Conservation (phyloP, 2,329 filamentous ascomycete genomes). For the Trematosphaeria pertusa region DNA sequence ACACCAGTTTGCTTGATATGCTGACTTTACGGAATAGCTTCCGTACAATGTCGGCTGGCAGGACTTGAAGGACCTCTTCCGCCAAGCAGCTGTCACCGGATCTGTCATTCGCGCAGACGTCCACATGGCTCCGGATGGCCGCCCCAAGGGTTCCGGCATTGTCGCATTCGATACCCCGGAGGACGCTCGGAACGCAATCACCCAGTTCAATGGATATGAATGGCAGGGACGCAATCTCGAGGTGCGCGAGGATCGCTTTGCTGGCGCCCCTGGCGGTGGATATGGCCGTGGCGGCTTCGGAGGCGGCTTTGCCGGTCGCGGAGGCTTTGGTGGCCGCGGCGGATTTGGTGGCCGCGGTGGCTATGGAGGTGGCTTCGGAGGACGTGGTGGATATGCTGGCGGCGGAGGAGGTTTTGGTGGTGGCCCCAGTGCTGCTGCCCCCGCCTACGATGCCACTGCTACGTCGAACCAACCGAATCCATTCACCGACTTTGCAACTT, state of each 20-base stretch:
- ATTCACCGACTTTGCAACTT: slow-evolving; percentile 91
- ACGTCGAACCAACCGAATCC: slow-evolving; percentile 74
- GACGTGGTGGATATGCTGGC: slow-evolving; percentile 53
- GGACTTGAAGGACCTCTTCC: slow-evolving; percentile 97
- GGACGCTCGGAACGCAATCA: slow-evolving; percentile 93
- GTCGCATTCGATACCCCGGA: slow-evolving; percentile 95
- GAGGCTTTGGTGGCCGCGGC: slow-evolving; percentile 51
- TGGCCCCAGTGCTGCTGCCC: slow-evolving; percentile 32
- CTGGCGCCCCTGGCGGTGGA: slow-evolving; percentile 61
- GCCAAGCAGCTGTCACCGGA: slow-evolving; percentile 70
- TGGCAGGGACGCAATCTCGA: slow-evolving; percentile 95
- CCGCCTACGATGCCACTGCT: slow-evolving; percentile 57
- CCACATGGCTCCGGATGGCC: slow-evolving; percentile 87
- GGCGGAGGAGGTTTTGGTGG: slow-evolving; percentile 58
- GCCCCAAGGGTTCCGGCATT: slow-evolving; percentile 95
- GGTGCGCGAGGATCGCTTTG: slow-evolving; percentile 95
- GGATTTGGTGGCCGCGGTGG: slow-evolving; percentile 65
- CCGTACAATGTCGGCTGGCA: slow-evolving; percentile 99
- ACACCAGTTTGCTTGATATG: slow-evolving; percentile 26
- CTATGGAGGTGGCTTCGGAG: slow-evolving; percentile 56
- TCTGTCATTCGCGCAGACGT: slow-evolving; percentile 92
- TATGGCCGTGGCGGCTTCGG: slow-evolving; percentile 49
- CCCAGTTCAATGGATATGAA: slow-evolving; percentile 98
- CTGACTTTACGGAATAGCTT: slow-evolving; percentile 69
- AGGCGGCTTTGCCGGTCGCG: slow-evolving; percentile 47